These are phyloP conservation scores for Entomortierella parvispora DNA, from an alignment of 192 early-diverging fungal genomes.

Conservation along the genomic window DNA sequence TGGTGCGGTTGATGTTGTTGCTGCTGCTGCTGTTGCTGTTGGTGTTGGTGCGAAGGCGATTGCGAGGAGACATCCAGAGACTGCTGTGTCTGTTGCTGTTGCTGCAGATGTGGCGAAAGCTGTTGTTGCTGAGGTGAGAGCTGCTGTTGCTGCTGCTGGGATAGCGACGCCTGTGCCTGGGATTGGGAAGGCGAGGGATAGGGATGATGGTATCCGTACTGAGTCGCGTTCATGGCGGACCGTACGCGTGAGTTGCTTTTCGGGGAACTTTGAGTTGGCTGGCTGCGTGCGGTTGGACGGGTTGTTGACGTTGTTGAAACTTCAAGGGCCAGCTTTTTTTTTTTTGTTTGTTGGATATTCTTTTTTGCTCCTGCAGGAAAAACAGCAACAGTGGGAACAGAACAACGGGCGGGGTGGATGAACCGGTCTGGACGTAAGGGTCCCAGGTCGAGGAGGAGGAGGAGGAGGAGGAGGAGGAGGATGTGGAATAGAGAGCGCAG, in stretches of 20 bases:
- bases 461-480: no score
- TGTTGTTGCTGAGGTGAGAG: conserved; percentile 37
- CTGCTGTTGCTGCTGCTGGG: conserved; percentile 32
- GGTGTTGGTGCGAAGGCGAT: conserved; percentile 3
- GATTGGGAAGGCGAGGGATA: conserved; percentile 49
- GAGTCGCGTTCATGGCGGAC: conserved; percentile 42
- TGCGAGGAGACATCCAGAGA: neutral
- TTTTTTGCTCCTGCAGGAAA: no score
- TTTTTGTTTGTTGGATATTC: no score
- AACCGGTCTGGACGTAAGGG: no score
- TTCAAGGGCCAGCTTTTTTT: neutral
- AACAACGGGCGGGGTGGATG: no score
- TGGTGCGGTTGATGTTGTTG: conserved; percentile 29
- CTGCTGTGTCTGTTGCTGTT: conserved; percentile 15
- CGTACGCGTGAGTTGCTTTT: neutral
- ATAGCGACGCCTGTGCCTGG: conserved; percentile 27
- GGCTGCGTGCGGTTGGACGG: neutral
- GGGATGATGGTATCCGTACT: conserved; percentile 38
- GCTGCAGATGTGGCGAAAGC: conserved; percentile 8
- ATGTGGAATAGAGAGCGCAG: neutral
- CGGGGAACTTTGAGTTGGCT: no score
- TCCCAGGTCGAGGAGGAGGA: no score
- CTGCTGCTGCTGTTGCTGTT: conserved; percentile 21
- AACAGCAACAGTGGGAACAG: no score
- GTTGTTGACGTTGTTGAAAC: neutral